A percentile compares a stretch with the other conserved stretches of the same genome.
Conservation (phyloP, 2,329 filamentous ascomycete genomes). For the Zymoseptoria pseudotritici region DNA sequence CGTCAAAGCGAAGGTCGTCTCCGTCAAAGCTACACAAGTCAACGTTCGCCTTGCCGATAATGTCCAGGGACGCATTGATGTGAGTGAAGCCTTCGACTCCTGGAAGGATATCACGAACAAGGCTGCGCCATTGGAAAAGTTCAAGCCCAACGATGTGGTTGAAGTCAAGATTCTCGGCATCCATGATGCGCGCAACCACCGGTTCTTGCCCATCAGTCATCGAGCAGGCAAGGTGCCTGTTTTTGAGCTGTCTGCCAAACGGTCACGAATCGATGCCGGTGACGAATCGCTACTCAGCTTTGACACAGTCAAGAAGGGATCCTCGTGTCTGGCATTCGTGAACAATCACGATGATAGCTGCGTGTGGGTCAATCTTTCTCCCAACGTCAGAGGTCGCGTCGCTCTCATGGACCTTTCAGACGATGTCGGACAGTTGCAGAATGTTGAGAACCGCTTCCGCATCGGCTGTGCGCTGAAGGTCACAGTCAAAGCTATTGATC, state of each 20-base stretch:
- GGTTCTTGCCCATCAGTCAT: constrained; percentile 86
- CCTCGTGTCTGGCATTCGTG: constrained; percentile 72
- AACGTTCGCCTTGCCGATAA: constrained; percentile 86
- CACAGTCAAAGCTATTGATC: constrained; percentile 67
- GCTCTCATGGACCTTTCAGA: constrained; percentile 78
- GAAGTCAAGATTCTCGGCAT: constrained; percentile 73
- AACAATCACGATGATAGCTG: constrained; percentile 78
- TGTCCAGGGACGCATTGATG: constrained; percentile 84
- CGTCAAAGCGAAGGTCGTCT: constrained; percentile 70
- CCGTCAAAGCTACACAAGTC: constrained; percentile 82
- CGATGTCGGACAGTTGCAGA: constrained; percentile 69
- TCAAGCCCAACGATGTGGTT: constrained; percentile 63
- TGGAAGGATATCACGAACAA: constrained; percentile 81
- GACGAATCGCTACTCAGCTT: constrained; percentile 61
- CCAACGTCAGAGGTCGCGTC: constrained; percentile 78
- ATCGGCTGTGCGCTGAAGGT: constrained; percentile 82
- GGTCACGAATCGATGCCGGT: constrained; percentile 25
- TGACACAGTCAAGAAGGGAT: constrained; percentile 64
- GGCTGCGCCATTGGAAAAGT: constrained; percentile 70
- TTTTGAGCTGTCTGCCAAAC: constrained; percentile 78
- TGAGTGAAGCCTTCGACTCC: constrained; percentile 80
- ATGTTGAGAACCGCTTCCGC: constrained; percentile 74
- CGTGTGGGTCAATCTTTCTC: constrained; percentile 86
- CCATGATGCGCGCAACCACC: constrained; percentile 83
- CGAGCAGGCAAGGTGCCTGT: constrained; percentile 69